Evolutionary conservation across 2,329 filamentous ascomycete species (phyloP).

Genomic region (Alternaria solani): DNA sequence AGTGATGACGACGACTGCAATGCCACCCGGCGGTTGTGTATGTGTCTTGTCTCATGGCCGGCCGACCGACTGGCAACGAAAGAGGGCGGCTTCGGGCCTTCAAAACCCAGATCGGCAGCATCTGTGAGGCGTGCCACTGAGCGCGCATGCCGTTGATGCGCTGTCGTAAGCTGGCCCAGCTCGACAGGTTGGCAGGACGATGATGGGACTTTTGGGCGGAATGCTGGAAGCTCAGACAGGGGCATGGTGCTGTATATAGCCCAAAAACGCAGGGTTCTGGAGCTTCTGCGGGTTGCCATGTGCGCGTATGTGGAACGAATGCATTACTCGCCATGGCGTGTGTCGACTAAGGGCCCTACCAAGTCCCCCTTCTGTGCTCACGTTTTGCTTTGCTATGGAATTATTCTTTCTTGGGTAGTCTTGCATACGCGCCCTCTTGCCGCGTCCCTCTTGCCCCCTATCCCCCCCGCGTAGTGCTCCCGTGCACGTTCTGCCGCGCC

Average conservation of each 20-base stretch:
- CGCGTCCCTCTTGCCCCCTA: conserved; percentile 20
- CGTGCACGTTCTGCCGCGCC: conserved; percentile 33
- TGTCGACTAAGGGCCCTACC: conserved; percentile 23
- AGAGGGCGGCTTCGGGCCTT: background rate
- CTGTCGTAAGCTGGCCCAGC: conserved; percentile 3
- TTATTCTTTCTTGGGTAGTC: conserved; percentile 18
- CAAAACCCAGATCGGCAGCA: background rate
- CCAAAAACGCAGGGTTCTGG: conserved; percentile 26
- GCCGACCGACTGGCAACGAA: background rate
- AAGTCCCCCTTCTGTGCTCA: conserved; percentile 26
- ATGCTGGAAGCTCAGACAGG: conserved; percentile 19
- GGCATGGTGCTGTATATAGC: conserved; percentile 21
- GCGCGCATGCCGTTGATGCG: background rate
- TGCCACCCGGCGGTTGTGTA: background rate
- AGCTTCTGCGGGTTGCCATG: conserved; percentile 31
- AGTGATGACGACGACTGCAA: background rate
- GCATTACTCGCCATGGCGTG: conserved; percentile 34
- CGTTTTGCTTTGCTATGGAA: conserved; percentile 26
- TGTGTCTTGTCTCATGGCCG: background rate
- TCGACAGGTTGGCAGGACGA: background rate
- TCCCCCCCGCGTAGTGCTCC: conserved; percentile 22
- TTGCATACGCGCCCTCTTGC: conserved; percentile 19
- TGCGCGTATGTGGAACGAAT: conserved; percentile 21
- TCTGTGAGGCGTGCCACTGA: conserved; percentile 1
- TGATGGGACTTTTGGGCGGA: conserved; percentile 6